Percentiles rank a stretch among this genome's conserved stretches.
These are phyloP conservation scores for Dillenia turbinata DNA, from an alignment of 164 flowering plant genomes.

Conservation along the genomic window DNA sequence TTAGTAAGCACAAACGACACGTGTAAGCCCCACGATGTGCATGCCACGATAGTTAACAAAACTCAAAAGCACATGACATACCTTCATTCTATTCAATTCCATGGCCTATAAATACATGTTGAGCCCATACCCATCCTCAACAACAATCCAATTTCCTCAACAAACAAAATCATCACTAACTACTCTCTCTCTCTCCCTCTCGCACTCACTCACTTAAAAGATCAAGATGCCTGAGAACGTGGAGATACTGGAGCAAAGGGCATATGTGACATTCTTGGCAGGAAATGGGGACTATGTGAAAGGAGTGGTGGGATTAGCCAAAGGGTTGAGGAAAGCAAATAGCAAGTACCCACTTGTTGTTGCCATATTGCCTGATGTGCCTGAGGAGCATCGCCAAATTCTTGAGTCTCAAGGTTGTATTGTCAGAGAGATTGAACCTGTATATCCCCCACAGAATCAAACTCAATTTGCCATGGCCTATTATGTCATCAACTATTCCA, in stretches of 20 bases:
- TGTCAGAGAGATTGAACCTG: slow-evolving; percentile 61
- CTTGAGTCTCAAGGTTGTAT: slow-evolving; percentile 55
- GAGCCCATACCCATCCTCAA: no score
- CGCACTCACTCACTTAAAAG: no score
- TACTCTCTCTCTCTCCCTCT: no score
- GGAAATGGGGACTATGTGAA: slow-evolving; percentile 50
- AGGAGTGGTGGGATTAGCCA: slow-evolving; percentile 58
- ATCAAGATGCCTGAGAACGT: no score
- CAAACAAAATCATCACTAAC: no score
- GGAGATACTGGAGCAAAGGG: slow-evolving; percentile 10
- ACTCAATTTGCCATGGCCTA: slow-evolving; percentile 70
- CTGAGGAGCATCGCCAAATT: slow-evolving; percentile 47
- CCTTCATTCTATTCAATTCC: no score
- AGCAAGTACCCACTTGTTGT: slow-evolving; percentile 55
- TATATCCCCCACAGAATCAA: slow-evolving; percentile 54
- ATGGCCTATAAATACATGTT: no score
- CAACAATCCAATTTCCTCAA: no score
- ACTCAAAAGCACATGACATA: no score
- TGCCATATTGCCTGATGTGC: slow-evolving; percentile 57
- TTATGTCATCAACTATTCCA: slow-evolving; percentile 77
- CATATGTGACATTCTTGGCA: slow-evolving; percentile 58
- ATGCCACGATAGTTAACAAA: no score
- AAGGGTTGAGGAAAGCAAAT: slow-evolving; percentile 47
- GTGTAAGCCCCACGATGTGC: no score
- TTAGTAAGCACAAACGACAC: no score